phyloP scores from a whole-genome alignment of 768 basidiomycete species.

The Coprinopsis strossmayeri region DNA sequence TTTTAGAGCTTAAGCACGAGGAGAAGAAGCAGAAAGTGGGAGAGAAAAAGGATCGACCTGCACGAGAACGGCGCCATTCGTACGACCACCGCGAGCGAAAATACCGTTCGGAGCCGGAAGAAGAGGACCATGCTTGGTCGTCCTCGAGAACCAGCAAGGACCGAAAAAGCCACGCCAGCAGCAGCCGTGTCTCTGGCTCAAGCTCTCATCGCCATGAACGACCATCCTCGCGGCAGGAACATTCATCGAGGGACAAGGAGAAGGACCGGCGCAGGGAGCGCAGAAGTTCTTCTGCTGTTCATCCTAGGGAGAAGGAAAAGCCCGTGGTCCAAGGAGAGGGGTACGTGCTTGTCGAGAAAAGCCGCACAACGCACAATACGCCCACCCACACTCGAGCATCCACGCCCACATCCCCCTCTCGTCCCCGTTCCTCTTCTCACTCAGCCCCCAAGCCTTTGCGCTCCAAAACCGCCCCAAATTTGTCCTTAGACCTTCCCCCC shows the following conservation, averaged over 20 bases:
- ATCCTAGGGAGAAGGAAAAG: not conserved
- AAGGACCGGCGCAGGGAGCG: not conserved
- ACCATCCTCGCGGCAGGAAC: not conserved
- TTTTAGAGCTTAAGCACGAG: constrained; percentile 5
- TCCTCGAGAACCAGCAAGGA: not conserved
- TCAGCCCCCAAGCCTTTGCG: constrained; percentile 7
- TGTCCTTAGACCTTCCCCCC: constrained; percentile 1
- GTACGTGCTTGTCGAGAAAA: constrained; percentile 1
- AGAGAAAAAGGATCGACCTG: not conserved
- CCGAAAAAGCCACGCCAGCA: not conserved
- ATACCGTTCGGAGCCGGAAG: constrained; percentile 2
- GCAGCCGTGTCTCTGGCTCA: not conserved
- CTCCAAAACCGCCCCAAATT: constrained; percentile 3
- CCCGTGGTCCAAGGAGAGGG: not conserved
- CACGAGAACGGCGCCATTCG: not conserved
- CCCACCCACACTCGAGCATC: constrained; percentile 2
- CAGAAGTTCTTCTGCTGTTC: not conserved
- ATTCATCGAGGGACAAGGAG: not conserved
- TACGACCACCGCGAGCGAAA: not conserved
- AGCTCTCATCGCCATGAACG: constrained; percentile 1
- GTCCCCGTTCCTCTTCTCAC: constrained; percentile 6
- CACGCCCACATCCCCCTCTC: not conserved
- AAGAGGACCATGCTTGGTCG: not conserved
- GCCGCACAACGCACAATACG: constrained; percentile 3
- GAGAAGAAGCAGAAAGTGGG: constrained; percentile 1